These are phyloP conservation scores for Leavenworthia alabamica DNA, from an alignment of 345 rosid genomes.

Conservation along the genomic window DNA sequence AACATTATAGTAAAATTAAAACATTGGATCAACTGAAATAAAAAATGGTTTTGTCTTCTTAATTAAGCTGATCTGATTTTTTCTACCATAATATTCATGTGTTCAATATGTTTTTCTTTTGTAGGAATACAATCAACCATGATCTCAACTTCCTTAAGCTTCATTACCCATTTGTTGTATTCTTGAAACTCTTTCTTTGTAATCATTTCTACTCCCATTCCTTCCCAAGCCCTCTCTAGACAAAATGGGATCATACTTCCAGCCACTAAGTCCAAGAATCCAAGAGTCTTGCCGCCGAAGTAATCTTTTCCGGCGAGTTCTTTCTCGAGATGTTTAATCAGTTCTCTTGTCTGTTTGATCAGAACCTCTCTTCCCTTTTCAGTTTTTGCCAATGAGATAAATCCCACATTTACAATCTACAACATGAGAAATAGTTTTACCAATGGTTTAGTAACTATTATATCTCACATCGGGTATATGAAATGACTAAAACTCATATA, in stretches of 20 bases:
- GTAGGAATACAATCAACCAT: slow-evolving; percentile 23
- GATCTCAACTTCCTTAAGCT: slow-evolving; percentile 4
- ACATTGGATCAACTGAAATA: background rate
- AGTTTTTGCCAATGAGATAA: background rate
- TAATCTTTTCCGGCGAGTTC: slow-evolving; percentile 20
- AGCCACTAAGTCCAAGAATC: slow-evolving; percentile 23
- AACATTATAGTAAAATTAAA: background rate
- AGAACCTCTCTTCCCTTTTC: slow-evolving; percentile 3
- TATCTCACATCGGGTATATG: background rate
- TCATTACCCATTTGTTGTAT: slow-evolving; percentile 19
- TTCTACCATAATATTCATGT: background rate
- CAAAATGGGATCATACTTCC: slow-evolving; percentile 22
- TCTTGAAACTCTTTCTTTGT: slow-evolving; percentile 14
- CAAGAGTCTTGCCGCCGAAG: slow-evolving; percentile 19
- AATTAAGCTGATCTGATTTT: background rate
- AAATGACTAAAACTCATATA: background rate
- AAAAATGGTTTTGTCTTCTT: background rate
- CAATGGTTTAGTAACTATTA: background rate
- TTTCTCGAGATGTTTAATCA: slow-evolving; percentile 15
- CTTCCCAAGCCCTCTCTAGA: slow-evolving; percentile 14
- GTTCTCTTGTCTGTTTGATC: background rate
- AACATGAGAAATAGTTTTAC: background rate
- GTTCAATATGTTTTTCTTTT: slow-evolving; percentile 17
- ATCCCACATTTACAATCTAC: background rate
- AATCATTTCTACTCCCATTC: slow-evolving; percentile 5